Conservation (phyloP, 1,284 basidiomycete species). For the Bondarzewia mesenterica region DNA sequence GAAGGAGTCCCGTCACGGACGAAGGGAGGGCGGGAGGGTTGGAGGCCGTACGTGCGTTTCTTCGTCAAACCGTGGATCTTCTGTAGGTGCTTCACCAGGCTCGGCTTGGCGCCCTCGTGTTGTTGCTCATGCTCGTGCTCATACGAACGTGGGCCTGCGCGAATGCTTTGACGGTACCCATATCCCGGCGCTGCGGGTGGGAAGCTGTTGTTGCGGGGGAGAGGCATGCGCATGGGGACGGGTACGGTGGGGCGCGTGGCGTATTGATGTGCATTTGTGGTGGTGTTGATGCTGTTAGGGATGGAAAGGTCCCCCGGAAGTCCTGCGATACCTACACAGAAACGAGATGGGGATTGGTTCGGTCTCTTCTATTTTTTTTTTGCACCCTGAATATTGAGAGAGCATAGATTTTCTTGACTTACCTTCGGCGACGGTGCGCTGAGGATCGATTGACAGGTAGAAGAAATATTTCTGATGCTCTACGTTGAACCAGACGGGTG, state of each 20-base stretch:
- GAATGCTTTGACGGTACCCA: conserved; percentile 2
- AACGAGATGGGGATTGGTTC: background rate
- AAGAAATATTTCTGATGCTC: conserved; percentile 25
- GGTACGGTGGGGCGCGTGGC: conserved; percentile 6
- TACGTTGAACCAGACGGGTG: conserved; percentile 30
- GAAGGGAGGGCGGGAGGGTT: conserved; percentile 38
- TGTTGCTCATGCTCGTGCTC: conserved; percentile 1
- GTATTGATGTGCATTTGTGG: background rate
- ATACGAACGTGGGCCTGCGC: background rate
- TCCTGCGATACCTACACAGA: too few relatives aligned
- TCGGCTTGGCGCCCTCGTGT: conserved; percentile 20
- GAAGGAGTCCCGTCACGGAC: conserved; percentile 37
- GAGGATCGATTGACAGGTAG: conserved; percentile 20
- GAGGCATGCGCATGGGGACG: conserved; percentile 20
- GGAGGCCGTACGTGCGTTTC: conserved; percentile 54
- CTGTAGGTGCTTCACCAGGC: conserved; percentile 46
- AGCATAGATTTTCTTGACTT: too few relatives aligned
- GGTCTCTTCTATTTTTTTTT: too few relatives aligned
- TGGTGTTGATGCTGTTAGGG: too few relatives aligned
- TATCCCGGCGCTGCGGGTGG: conserved; percentile 5
- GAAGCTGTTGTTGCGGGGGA: conserved; percentile 17
- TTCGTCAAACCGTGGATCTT: conserved; percentile 53
- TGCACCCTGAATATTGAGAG: too few relatives aligned
- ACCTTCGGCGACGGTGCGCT: background rate
- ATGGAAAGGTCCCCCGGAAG: too few relatives aligned